A percentile compares a stretch with the other conserved stretches of the same genome.
Conservation (phyloP, 208 protist species). For the Acanthamoeba lenticulata region DNA sequence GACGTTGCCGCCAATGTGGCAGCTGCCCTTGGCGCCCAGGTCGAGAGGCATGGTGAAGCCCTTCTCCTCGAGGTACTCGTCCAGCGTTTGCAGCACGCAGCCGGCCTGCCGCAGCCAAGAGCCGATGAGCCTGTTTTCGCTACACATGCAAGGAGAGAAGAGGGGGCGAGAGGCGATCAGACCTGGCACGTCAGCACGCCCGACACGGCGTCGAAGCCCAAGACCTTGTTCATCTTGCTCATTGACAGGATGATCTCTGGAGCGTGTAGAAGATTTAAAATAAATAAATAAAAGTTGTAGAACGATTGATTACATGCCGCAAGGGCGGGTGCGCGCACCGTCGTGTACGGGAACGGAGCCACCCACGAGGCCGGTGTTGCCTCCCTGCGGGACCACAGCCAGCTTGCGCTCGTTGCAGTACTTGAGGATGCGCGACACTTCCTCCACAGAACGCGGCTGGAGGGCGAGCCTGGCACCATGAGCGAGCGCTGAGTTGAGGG, state of each 20-base stretch:
- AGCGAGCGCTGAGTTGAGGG: no score
- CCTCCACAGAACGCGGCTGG: not conserved
- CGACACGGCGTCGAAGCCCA: conserved; percentile 85
- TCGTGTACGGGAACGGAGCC: conserved; percentile 81
- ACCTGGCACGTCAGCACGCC: conserved; percentile 70
- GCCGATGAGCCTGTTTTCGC: no score
- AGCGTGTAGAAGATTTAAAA: no score
- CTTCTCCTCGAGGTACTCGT: conserved; percentile 86
- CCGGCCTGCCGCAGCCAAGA: conserved; percentile 85
- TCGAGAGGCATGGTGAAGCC: conserved; percentile 95
- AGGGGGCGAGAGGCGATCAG: not conserved
- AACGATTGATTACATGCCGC: no score
- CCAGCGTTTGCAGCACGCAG: conserved; percentile 92
- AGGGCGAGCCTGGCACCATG: conserved; percentile 38
- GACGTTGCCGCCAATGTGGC: conserved; percentile 96
- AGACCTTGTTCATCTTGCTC: conserved; percentile 93
- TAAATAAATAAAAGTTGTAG: not conserved
- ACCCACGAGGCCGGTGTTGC: conserved; percentile 97
- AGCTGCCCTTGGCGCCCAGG: conserved; percentile 94
- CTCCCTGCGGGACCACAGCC: conserved; percentile 95
- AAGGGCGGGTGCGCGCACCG: not conserved
- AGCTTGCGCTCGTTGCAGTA: conserved; percentile 76
- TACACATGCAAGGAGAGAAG: no score
- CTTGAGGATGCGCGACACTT: conserved; percentile 60
- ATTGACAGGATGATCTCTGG: conserved; percentile 95